Base-by-base conservation (phyloP, 495 filamentous ascomycete genomes). In the Hyaloscypha finlandica region DNA sequence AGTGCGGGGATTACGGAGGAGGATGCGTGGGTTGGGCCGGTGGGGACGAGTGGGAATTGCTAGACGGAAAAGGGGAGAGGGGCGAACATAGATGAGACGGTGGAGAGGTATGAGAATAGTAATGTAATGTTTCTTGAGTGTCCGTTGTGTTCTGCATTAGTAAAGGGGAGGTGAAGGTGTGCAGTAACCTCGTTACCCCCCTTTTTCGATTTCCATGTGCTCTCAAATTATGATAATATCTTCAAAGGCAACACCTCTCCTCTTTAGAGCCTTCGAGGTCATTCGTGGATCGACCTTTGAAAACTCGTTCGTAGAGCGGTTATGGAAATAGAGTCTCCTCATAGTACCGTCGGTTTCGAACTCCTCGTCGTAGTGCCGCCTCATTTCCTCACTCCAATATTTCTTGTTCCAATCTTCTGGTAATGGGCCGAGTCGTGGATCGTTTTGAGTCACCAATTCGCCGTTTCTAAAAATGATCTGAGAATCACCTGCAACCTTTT, bases 21-120 rank as follows among this genome's bases (percentile, higher is more conserved):
- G 14, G 78, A 80, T 70, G 76, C 73, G 6, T 81, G 77, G 75
- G 55, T 42, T 19, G 79, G 79, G 31, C 58, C 70, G 4, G 64
- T 70, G 12, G 71, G 71, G 31, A 69, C 66, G 31, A 25, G 39
- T 54, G 71, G 69, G 2, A 42, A 31, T 58, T 73, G 71, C 31
- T 71, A 67, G 42, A 37, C 1, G 35, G 3, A 12, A 37, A 12
- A 37, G 1, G 3, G 12, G 3, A 3, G 16, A 48, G 4, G 42
- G 14, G 11, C 16, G 42, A 4, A 48, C 16, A 48, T 48, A 48
- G 9, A 48, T 14, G 4, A 16, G 42, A 48, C 16, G 42, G 16
- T 48, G 42, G 14, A 1, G 42, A 48, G 42, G 11, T 6, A 37
- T 37, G 35, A 48, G 16, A 48, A 48, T 16, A 48, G 42, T 16